phyloP scores from a whole-genome alignment of 352 stramenopile species.

The Globisporangium emineosum region DNA sequence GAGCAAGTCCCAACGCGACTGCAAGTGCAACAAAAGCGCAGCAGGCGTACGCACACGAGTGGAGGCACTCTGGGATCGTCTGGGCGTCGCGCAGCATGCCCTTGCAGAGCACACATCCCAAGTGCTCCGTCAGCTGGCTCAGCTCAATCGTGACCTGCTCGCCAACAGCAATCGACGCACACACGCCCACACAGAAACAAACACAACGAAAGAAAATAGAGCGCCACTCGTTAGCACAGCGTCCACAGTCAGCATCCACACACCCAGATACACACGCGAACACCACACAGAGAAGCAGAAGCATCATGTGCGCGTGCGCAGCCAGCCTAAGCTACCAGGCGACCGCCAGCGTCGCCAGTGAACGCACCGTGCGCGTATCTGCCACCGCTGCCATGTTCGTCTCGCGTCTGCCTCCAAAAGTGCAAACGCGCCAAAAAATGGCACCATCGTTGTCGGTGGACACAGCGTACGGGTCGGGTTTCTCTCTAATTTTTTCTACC shows the following conservation, averaged over 20 bases:
- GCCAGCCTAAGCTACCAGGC: background rate
- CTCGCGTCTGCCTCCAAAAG: conserved; percentile 4
- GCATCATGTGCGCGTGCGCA: background rate
- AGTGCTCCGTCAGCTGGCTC: conserved; percentile 51
- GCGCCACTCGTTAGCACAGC: background rate
- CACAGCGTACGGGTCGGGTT: background rate
- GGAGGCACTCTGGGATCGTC: conserved; percentile 79
- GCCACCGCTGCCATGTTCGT: conserved; percentile 15
- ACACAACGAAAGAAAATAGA: background rate
- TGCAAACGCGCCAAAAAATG: conserved; percentile 7
- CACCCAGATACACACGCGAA: background rate
- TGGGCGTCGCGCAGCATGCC: conserved; percentile 73
- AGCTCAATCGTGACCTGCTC: conserved; percentile 49
- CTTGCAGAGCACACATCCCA: conserved; percentile 64
- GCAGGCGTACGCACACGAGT: conserved; percentile 52
- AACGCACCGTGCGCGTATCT: conserved; percentile 29
- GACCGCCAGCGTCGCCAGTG: background rate
- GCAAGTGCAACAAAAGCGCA: background rate
- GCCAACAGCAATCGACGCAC: conserved; percentile 7
- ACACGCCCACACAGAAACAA: too few relatives aligned
- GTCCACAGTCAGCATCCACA: background rate
- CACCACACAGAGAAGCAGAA: background rate
- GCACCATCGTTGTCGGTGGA: background rate
- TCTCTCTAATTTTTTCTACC: background rate
- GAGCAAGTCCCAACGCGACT: too few relatives aligned